Percentiles rank a stretch among this genome's conserved stretches.
Evolutionary conservation across 768 basidiomycete species (phyloP).

Genomic region (Gloeophyllum trabeum): DNA sequence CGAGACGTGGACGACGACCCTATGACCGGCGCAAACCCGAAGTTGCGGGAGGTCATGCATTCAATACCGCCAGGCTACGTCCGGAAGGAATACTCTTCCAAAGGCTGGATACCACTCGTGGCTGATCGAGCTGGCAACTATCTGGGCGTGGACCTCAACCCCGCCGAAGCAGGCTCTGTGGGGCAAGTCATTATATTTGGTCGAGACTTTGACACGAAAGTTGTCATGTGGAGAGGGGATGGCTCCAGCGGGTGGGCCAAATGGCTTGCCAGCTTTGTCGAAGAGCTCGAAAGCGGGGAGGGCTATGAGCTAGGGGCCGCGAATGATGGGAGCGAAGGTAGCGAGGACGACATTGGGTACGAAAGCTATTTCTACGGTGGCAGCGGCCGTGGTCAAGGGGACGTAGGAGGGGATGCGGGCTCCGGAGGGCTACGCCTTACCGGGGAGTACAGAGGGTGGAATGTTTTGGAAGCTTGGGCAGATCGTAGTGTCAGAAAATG

Average conservation of each 20-base stretch:
- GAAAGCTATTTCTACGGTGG: conserved; percentile 83
- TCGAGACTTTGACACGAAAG: conserved; percentile 97
- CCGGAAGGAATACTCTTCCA: conserved; percentile 79
- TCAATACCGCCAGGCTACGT: conserved; percentile 89
- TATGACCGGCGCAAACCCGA: conserved; percentile 66
- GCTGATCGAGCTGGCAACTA: conserved; percentile 95
- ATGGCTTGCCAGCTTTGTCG: conserved; percentile 86
- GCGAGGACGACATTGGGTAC: conserved; percentile 80
- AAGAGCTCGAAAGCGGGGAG: conserved; percentile 86
- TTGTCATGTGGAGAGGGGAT: conserved; percentile 89
- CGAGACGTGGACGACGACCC: conserved; percentile 88
- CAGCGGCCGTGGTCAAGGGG: conserved; percentile 63
- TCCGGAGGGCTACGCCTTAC: conserved; percentile 57
- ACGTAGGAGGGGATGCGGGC: conserved; percentile 68
- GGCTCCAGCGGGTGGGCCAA: conserved; percentile 89
- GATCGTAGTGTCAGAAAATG: conserved; percentile 82
- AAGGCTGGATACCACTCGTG: conserved; percentile 95
- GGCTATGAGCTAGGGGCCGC: conserved; percentile 67
- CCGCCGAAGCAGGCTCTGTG: conserved; percentile 56
- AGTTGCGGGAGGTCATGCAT: conserved; percentile 67
- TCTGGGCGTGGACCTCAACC: conserved; percentile 90
- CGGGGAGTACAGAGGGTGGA: conserved; percentile 90
- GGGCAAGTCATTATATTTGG: conserved; percentile 99
- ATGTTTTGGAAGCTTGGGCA: conserved; percentile 86
- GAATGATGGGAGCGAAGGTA: conserved; percentile 51